Conservation (phyloP, 371 early-diverging fungal species). For the Amoeboaphelidium protococcarum region DNA sequence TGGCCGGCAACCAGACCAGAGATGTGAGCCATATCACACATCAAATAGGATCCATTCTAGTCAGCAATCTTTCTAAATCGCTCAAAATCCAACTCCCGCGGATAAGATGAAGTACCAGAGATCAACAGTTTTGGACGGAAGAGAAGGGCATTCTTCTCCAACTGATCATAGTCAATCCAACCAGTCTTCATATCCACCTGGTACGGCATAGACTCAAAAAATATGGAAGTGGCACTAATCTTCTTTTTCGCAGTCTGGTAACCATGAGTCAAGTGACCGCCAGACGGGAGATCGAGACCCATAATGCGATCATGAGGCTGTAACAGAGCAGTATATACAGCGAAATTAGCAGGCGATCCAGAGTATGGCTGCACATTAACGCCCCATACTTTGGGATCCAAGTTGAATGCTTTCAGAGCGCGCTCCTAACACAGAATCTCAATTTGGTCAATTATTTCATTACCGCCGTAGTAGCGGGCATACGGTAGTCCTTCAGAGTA, state of each 20-base stretch:
- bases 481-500: slow-evolving; percentile 98
- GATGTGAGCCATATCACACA: slow-evolving; percentile 97
- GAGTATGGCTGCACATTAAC: slow-evolving; percentile 95
- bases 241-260: slow-evolving; percentile 94
- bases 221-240: slow-evolving; percentile 86
- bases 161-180: slow-evolving; percentile 74
- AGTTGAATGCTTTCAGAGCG: slow-evolving; percentile 72
- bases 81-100: slow-evolving; percentile 84
- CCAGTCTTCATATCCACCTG: slow-evolving; percentile 71
- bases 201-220: slow-evolving; percentile 96
- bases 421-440: slow-evolving; percentile 86
- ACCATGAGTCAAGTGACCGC: slow-evolving; percentile 98
- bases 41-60: slow-evolving; percentile 62
- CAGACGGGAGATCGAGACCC: slow-evolving; percentile 96
- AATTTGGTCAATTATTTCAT: slow-evolving; percentile 88
- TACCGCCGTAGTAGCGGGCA: slow-evolving; percentile 97
- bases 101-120: slow-evolving; percentile 90
- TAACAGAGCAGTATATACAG: slow-evolving; percentile 84
- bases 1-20: slow-evolving; percentile 75
- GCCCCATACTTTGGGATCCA: slow-evolving; percentile 83
- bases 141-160: slow-evolving; percentile 49
- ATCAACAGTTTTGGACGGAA: slow-evolving; percentile 93
- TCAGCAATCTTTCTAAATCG: slow-evolving; percentile 73
- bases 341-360: slow-evolving; percentile 91
- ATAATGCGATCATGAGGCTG: slow-evolving; percentile 95